Base-by-base conservation (phyloP, 2,329 filamentous ascomycete genomes). In the Botrytis byssoidea region DNA sequence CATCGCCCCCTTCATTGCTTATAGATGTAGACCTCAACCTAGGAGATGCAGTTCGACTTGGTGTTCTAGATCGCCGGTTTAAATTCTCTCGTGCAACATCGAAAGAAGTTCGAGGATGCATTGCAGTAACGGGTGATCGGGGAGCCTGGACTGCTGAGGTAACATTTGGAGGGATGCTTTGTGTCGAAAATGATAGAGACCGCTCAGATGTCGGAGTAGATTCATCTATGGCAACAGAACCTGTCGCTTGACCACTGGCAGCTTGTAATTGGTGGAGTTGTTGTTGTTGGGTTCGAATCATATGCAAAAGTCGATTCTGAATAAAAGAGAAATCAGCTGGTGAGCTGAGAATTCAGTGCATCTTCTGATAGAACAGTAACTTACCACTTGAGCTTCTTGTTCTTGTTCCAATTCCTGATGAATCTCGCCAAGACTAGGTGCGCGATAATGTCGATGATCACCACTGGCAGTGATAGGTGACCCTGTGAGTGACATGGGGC, bases 371-470 rank as follows among this genome's bases (percentile, higher is more conserved):
- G 12, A 46, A 35, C 5, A 18, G 25, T 42, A 25, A 83, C 88
- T 69, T 84, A 91, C 90, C 76, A 94, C 92, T 82, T 94, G 92
- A 37, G 89, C 91, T 80, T 94, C 92, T 81, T 94, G 92, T 83
- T 94, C 92, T 71, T 90, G 91, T 81, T 94, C 92, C 2, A 94
- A 85, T 82, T 94, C 91, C 80, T 94, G 92, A 77, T 94, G 92
- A 60, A 94, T 87, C 82, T 94, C 92, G 29, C 92, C 92, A 75
- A 94, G 82, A 80, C 92, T 94, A 3, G 91, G 91, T 0, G 90
- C 84, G 67, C 92, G 86, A 77, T 89, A 88, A 79, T 92, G 91
- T 77, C 89, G 87, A 25, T 89, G 88, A 77, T 90, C 88, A 48
- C 83, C 80, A 59, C 72, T 78, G 12, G 75, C 60, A 55, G 76